These are phyloP conservation scores for Ramichloridium luteum DNA, from an alignment of 2,329 filamentous ascomycete genomes.

Conservation along the genomic window DNA sequence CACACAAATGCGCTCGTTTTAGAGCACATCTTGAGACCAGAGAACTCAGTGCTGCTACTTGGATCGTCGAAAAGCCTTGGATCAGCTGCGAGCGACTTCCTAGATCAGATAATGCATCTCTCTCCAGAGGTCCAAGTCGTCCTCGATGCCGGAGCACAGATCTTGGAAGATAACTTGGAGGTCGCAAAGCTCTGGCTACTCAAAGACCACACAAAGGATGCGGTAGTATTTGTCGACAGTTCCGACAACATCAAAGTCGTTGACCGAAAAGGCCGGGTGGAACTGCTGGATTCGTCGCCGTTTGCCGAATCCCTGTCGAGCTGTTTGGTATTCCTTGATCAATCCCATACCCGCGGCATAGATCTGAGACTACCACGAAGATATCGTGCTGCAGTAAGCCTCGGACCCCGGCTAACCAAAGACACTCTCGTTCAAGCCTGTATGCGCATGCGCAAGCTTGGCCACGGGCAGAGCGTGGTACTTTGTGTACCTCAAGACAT, in stretches of 20 bases:
- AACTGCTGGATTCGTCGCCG: conserved; percentile 45
- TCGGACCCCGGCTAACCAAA: conserved; percentile 54
- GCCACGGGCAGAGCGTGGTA: conserved; percentile 50
- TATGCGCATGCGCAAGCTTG: conserved; percentile 60
- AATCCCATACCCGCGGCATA: conserved; percentile 57
- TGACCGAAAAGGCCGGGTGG: conserved; percentile 33
- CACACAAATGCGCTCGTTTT: conserved; percentile 60
- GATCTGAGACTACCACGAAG: conserved; percentile 49
- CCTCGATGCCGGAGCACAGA: conserved; percentile 58
- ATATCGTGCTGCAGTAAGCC: conserved; percentile 54
- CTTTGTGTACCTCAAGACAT: conserved; percentile 52
- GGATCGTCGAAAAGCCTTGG: neutral
- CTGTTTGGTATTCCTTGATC: conserved; percentile 58
- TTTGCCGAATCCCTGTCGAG: conserved; percentile 42
- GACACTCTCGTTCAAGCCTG: conserved; percentile 54
- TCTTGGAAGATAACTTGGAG: conserved; percentile 50
- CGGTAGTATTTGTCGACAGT: conserved; percentile 46
- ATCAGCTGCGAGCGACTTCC: conserved; percentile 23
- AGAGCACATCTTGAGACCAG: conserved; percentile 41
- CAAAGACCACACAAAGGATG: conserved; percentile 24
- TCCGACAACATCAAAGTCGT: conserved; percentile 43
- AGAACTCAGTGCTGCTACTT: conserved; percentile 32
- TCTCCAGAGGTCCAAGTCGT: conserved; percentile 43
- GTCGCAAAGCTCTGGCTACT: conserved; percentile 46
- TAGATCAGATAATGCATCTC: conserved; percentile 34